Base-by-base conservation (phyloP, 768 basidiomycete species). In the Lactarius indigo region DNA sequence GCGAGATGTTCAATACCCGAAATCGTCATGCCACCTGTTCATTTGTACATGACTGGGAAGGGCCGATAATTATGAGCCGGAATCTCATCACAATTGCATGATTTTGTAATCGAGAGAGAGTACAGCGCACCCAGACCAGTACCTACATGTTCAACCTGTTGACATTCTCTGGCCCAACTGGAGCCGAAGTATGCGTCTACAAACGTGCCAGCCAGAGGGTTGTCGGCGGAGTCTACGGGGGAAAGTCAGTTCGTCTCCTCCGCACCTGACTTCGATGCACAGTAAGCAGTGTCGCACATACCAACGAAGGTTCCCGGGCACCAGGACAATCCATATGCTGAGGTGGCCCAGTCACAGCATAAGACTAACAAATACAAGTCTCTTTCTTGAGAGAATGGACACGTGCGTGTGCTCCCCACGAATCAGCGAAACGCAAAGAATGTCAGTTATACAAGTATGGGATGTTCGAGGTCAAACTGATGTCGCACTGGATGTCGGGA, bases 401-500 rank as follows among this genome's bases (percentile, higher is more conserved):
- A 12, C 1, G 13, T 7, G 47, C 5, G 47, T 26, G 47, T 2
- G 12, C 23, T 10, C 47, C 47, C 20, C 12, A 12, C 23, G 13
- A 50, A 50, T 13, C 37, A 37, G 0, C 23, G 13, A 50, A 33
- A 76, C 85, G 71, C 68, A 88, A 88, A 89, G 72, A 89, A 84
- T 2, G 87, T 85, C 64, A 89, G 79, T 69, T 91, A 85, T 70
- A 91, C 86, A 67, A n/a, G n/a, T n/a, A 90, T 78, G 64, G 90
- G n/a, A n/a, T 89, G 67, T 84, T 86, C 72, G 89, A 83, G 1
- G 79, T 80, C 77, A 70, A 91, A 86, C 78, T 67, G 54, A 92
- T 80, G 66, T 87, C 76, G 72, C 90, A 92, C 59, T 78, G 75
- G 2, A 78, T 82, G 70, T 78, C 81, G 12, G 88, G 87, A 76